A percentile compares a stretch with the other conserved stretches of the same genome.
Conservation (phyloP, 2,329 filamentous ascomycete species). For the Diaporthe aspalathi region DNA sequence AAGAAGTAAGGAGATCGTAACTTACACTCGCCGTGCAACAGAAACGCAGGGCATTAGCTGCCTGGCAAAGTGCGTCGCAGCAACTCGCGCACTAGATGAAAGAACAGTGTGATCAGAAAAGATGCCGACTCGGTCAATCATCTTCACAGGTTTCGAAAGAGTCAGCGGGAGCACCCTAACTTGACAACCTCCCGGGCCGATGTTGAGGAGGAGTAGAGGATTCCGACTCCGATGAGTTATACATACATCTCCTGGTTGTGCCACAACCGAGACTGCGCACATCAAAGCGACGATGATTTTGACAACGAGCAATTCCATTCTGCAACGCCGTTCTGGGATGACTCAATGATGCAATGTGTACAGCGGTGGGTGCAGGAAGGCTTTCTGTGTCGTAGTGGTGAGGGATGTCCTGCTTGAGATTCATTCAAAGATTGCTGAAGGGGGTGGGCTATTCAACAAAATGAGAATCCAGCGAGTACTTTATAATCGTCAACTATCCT, state of each 20-base stretch:
- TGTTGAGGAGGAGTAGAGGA: no score
- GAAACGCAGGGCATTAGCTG: background rate
- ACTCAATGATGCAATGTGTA: background rate
- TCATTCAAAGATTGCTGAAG: background rate
- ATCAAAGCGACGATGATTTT: background rate
- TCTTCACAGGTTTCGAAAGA: background rate
- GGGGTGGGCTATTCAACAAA: no score
- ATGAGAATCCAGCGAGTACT: background rate
- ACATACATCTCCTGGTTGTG: background rate
- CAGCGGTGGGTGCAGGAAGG: background rate
- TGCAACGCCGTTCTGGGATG: no score
- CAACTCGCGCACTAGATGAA: background rate
- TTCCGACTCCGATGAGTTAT: background rate
- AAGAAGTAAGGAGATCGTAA: background rate
- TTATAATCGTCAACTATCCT: background rate
- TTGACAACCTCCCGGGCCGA: no score
- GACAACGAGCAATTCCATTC: background rate
- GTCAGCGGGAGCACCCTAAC: no score
- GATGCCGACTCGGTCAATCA: background rate
- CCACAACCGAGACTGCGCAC: background rate
- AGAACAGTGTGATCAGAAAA: background rate
- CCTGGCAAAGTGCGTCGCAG: background rate
- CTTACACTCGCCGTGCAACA: background rate
- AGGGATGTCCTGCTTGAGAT: background rate
- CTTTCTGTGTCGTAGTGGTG: background rate